Evolutionary conservation across 2,329 filamentous ascomycete genomes (phyloP), one percentile per base, ranked within the genome.

Genomic region (Fusarium clavum): DNA sequence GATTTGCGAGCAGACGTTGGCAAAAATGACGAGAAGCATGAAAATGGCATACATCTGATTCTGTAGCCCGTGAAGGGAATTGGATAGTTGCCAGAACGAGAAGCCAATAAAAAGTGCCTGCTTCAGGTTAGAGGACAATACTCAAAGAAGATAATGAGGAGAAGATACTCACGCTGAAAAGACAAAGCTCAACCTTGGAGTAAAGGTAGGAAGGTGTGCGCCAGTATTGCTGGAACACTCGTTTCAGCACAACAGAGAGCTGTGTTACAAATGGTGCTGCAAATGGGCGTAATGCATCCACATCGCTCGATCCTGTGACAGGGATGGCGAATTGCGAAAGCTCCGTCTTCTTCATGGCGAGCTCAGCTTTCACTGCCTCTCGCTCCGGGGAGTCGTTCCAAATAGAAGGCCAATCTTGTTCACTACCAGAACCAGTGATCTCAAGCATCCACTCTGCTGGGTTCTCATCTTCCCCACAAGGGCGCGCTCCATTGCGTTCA

Each of bases 31-130:
- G 54, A 88, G 80, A 51, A 92, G 81, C 85, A 90, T 86, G 41
- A 92, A 83, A 34, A 87, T 89, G 2, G 90, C 86, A 64, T 93
- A 92, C 79, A 93, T 86, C 64, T 90, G 88, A 75, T 92, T 90
- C 73, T 92, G 90, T 12, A 93, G 81, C 20, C 91, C 91, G 69
- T 91, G 88, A n/a, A 87, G 83, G 0, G 87, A 88, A 2, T 74
- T 74, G 0, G 74, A 82, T 12, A 88, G 84, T 24, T 89, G 85
- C 79, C 85, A 90, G 75, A 92, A 91, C 0, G 87, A 90, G 74
- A 92, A 91, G 0, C 90, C 91, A 62, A 92, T 72, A 3, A 76
- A 76, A 2, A 53, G 32, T 20, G 49, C 49, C 49, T 53, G 14
- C 1, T 12, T 13, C 0, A 12, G 20, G 16, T 53, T 29, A 53